These are phyloP conservation scores for Boletus barrowsii DNA, from an alignment of 768 basidiomycete species.

Conservation along the genomic window DNA sequence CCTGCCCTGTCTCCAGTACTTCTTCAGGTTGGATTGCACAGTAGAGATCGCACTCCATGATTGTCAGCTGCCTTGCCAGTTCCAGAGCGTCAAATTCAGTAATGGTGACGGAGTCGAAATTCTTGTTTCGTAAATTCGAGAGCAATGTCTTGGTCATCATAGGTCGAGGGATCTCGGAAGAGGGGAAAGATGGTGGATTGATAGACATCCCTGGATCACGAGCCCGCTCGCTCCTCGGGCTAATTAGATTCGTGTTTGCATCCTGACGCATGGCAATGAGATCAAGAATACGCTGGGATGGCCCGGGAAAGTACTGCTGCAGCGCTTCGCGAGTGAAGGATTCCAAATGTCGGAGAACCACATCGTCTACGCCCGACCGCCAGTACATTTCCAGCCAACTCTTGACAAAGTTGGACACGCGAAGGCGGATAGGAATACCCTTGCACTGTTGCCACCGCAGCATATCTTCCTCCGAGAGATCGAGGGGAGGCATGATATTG, in stretches of 20 bases:
- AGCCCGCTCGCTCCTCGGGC: slow-evolving; percentile 59
- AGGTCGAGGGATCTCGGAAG: slow-evolving; percentile 80
- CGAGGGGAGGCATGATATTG: slow-evolving; percentile 66
- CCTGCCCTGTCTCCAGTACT: slow-evolving; percentile 78
- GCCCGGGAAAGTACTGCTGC: slow-evolving; percentile 58
- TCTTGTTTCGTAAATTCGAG: slow-evolving; percentile 60
- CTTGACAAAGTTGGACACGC: slow-evolving; percentile 92
- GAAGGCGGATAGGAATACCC: slow-evolving; percentile 83
- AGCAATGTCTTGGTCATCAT: slow-evolving; percentile 80
- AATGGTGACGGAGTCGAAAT: slow-evolving; percentile 59
- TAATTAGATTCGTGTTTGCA: slow-evolving; percentile 45
- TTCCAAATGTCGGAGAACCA: slow-evolving; percentile 53
- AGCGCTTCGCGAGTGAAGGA: slow-evolving; percentile 64
- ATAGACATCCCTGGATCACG: slow-evolving; percentile 75
- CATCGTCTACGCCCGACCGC: slow-evolving; percentile 71
- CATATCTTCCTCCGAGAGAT: slow-evolving; percentile 55
- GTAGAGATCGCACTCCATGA: slow-evolving; percentile 89
- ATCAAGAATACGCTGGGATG: slow-evolving; percentile 72
- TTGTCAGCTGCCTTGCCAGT: slow-evolving; percentile 88
- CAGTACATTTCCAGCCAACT: slow-evolving; percentile 92
- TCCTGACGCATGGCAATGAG: slow-evolving; percentile 56
- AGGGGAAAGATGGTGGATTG: slow-evolving; percentile 50
- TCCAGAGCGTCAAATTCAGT: slow-evolving; percentile 95
- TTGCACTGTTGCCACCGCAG: slow-evolving; percentile 84
- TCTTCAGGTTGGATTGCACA: slow-evolving; percentile 86